Evolutionary conservation across 768 basidiomycete species (phyloP).

Genomic region (Mycena metata): DNA sequence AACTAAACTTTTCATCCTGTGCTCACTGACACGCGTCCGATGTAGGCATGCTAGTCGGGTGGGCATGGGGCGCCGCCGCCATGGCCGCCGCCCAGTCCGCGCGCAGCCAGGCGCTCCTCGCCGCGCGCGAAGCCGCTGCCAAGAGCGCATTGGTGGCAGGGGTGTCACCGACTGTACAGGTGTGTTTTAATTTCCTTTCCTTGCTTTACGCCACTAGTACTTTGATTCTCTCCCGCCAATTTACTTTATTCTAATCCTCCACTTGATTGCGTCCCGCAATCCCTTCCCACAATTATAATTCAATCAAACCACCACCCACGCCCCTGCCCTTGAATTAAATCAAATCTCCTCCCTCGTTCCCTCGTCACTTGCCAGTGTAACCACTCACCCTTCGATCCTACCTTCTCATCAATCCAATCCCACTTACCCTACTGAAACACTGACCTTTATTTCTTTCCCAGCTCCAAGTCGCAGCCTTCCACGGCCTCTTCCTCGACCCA

Average conservation of each 20-base stretch:
- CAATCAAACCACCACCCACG: no score
- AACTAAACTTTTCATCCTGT: neutral
- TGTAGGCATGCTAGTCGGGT: constrained; percentile 60
- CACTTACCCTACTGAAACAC: no score
- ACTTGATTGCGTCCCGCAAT: no score
- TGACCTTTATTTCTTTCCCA: no score
- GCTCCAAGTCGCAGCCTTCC: constrained; percentile 50
- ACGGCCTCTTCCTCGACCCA: constrained; percentile 59
- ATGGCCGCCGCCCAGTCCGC: constrained; percentile 58
- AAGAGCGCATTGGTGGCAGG: constrained; percentile 46
- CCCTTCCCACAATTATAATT: no score
- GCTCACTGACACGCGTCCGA: neutral
- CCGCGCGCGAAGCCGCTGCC: constrained; percentile 50
- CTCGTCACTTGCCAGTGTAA: no score
- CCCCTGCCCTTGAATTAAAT: no score
- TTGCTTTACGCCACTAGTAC: neutral
- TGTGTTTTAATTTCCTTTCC: neutral
- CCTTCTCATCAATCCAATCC: no score
- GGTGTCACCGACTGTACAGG: constrained; percentile 1
- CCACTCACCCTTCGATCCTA: no score
- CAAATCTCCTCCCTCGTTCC: constrained; percentile 40
- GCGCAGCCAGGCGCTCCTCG: constrained; percentile 51
- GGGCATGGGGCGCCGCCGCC: constrained; percentile 61
- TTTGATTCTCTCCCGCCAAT: no score
- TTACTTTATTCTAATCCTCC: no score